These are phyloP conservation scores for Geosmithia putterillii DNA, from an alignment of 2,329 filamentous ascomycete genomes.

Conservation along the genomic window DNA sequence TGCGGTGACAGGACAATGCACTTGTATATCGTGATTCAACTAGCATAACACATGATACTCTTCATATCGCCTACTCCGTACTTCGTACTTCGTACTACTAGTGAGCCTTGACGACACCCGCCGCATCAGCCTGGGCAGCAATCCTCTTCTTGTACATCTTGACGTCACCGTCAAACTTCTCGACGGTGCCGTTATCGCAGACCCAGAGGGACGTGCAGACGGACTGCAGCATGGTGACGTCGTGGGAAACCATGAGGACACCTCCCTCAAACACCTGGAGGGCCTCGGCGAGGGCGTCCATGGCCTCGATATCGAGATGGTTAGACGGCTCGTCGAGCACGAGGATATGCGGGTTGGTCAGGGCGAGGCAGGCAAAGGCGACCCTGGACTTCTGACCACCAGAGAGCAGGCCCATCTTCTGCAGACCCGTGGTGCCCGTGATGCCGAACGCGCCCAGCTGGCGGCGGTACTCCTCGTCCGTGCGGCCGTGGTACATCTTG, in stretches of 20 bases:
- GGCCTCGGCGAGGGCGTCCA: slow-evolving; percentile 86
- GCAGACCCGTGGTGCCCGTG: slow-evolving; percentile 90
- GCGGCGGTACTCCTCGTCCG: slow-evolving; percentile 92
- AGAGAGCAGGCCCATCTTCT: slow-evolving; percentile 88
- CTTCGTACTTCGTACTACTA: too few species aligned
- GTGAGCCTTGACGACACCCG: slow-evolving; percentile 68
- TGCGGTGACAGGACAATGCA: too few species aligned
- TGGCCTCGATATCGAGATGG: slow-evolving; percentile 97
- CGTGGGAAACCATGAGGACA: slow-evolving; percentile 97
- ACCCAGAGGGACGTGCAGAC: slow-evolving; percentile 95
- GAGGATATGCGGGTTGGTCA: slow-evolving; percentile 91
- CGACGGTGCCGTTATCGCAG: slow-evolving; percentile 84
- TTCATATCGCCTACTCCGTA: too few species aligned
- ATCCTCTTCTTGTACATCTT: slow-evolving; percentile 98
- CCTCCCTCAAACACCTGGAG: slow-evolving; percentile 82
- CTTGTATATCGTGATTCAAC: too few species aligned
- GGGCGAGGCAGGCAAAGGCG: slow-evolving; percentile 88
- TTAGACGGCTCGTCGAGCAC: slow-evolving; percentile 98
- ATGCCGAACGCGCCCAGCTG: slow-evolving; percentile 83
- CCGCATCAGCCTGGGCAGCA: slow-evolving; percentile 72
- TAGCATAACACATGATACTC: too few species aligned
- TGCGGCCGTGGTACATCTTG: slow-evolving; percentile 76
- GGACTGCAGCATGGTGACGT: slow-evolving; percentile 95
- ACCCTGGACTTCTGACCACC: slow-evolving; percentile 98
- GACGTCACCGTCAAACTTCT: slow-evolving; percentile 92